Evolutionary conservation across 495 filamentous ascomycete species (phyloP), one percentile per base, ranked within the genome.

Genomic region (Barbatosphaeria neglecta): DNA sequence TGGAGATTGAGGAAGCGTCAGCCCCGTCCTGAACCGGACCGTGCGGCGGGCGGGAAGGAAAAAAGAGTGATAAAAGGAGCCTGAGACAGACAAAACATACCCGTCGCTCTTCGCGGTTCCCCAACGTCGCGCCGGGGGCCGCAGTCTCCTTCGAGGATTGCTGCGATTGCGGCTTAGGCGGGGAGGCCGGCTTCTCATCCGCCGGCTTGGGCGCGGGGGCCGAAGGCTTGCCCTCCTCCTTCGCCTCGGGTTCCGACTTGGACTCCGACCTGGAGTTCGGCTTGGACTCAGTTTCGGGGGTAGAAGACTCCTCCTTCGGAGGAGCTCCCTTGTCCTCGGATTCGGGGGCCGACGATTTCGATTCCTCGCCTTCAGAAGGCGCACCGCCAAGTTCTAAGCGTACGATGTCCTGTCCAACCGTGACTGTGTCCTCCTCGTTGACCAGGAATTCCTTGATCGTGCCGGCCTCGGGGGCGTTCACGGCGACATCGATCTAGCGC

Each of bases 351-450:
- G 75, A 60, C 46, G 57, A 49, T 48, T 78, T 75, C 25, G 70
- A 68, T 49, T 67, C 22, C 15, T 22, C 71, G 15, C 70, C 74
- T 31, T 68, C 69, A 1, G 70, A 53, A 1, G 78, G 74, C 31
- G 73, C 75, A 33, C 77, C 82, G 16, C 90, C 90, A 16, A 79
- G 66, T 66, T 97, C 92, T 37, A 98, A 54, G 61, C 81, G 88
- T 28, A 87, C 72, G 31, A 99, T 67, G 45, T 94, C 87, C 64
- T 97, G 93, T 28, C 93, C 92, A 46, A 99, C 92, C 3, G 79
- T 83, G 24, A 97, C 92, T 6, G 92, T 96, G 54, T 97, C 92
- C 58, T 97, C 92, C 62, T 97, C 92, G 43, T 83, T 89, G 45
- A 81, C 93, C 25, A 98, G 74, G 43, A 95, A 79, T 63, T 98